These are phyloP conservation scores for Orbilia oligospora DNA, from an alignment of 2,329 filamentous ascomycete genomes.

Conservation along the genomic window DNA sequence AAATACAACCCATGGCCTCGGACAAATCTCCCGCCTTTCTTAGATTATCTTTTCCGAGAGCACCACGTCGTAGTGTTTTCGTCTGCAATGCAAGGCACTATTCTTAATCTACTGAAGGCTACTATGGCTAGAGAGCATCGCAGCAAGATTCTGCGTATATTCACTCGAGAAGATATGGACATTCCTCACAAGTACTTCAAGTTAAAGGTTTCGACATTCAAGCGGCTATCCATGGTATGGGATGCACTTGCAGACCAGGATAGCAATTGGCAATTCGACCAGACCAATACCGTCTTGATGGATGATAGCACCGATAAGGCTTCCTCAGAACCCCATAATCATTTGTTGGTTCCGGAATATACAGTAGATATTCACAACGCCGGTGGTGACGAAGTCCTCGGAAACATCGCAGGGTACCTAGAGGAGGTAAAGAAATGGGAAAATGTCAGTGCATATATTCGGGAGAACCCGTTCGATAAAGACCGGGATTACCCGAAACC, in stretches of 20 bases:
- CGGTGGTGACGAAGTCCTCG: constrained; percentile 68
- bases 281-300: constrained; percentile 88
- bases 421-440: constrained; percentile 70
- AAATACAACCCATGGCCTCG: constrained; percentile 75
- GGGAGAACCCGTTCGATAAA: constrained; percentile 34
- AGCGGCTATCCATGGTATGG: constrained; percentile 84
- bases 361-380: constrained; percentile 68
- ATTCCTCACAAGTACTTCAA: constrained; percentile 77
- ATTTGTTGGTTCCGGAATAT: constrained; percentile 86
- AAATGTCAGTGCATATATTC: constrained; percentile 68
- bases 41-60: constrained; percentile 79
- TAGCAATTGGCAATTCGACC: constrained; percentile 68
- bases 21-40: constrained; percentile 77
- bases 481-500: constrained; percentile 26
- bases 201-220: constrained; percentile 86
- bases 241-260: constrained; percentile 67
- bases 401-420: constrained; percentile 71
- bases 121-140: constrained; percentile 74
- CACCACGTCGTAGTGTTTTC: constrained; percentile 93
- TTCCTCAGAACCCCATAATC: constrained; percentile 84
- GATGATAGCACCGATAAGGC: constrained; percentile 89
- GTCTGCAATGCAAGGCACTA: constrained; percentile 82
- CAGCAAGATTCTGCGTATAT: constrained; percentile 76
- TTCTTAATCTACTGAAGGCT: constrained; percentile 76
- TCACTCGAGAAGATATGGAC: constrained; percentile 83